Evolutionary conservation across 2,329 filamentous ascomycete genomes (phyloP), one percentile per base, ranked within the genome.

Genomic region (Aureobasidium mangrovei): DNA sequence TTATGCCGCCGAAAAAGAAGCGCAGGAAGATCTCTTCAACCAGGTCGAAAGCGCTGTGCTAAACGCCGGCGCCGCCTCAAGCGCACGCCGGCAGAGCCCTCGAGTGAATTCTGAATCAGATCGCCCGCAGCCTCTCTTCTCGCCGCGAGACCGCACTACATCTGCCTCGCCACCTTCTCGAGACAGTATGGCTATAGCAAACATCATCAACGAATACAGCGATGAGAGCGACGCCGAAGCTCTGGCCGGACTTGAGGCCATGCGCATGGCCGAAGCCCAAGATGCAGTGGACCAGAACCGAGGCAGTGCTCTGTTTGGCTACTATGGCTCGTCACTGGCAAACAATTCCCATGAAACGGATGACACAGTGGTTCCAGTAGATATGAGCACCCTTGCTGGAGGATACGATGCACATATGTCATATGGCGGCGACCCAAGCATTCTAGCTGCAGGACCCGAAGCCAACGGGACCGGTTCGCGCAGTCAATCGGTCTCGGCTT

Each of bases 221-320:
- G 86, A 91, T 53, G 89, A 94, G 47, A 94, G 89, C 64, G 91
- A 97, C 65, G 83, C 86, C 0, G 91, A 96, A 68, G 91, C 86
- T 24, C 84, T 86, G 38, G 88, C 88, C 57, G 91, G 93, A 12
- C 73, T 94, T 49, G 80, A 87, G 65, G 90, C 90, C 60, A 82
- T 97, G 78, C 83, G 83, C 56, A 82, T 91, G 71, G 90, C 89
- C 4, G 89, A 95, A 58, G 81, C 89, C 67, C 77, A 83, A 66
- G 87, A 94, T 57, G 82, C 83, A 48, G 75, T 71, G 4, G 75
- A 79, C 42, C 76, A 77, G 57, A 73, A 71, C 24, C 81, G 82
- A 47, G 77, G 80, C 67, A 36, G 62, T 65, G 41, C 66, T 48
- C 53, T 48, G 1, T 71, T 27, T 56, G 69, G 63, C 61, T 70